Percentiles rank a stretch among this genome's conserved stretches.
Evolutionary conservation across 2,329 filamentous ascomycete genomes (phyloP).

Genomic region (Curvularia lunata): DNA sequence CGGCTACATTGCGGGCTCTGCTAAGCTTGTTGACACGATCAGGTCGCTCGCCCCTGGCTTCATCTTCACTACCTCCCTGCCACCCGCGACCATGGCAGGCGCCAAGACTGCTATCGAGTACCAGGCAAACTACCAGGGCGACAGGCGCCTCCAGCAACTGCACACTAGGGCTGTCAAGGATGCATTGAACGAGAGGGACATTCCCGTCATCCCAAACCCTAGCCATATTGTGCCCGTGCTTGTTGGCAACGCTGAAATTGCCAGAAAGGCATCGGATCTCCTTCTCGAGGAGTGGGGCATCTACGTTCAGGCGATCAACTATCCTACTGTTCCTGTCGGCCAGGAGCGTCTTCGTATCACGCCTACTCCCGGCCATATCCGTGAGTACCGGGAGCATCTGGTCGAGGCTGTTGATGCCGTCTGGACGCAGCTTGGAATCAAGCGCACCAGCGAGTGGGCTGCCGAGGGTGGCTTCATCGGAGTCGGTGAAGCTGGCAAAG

Average conservation of each 20-base stretch:
- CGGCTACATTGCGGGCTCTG: conserved; percentile 92
- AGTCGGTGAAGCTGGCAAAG: conserved; percentile 74
- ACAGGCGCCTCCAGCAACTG: conserved; percentile 90
- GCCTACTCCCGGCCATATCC: conserved; percentile 89
- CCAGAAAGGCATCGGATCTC: conserved; percentile 90
- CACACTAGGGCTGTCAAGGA: conserved; percentile 96
- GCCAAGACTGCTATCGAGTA: conserved; percentile 92
- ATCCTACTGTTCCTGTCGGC: conserved; percentile 96
- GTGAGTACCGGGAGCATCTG: conserved; percentile 84
- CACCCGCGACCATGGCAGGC: conserved; percentile 95
- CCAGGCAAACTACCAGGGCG: conserved; percentile 82
- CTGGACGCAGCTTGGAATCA: conserved; percentile 87
- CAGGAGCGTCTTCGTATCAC: conserved; percentile 96
- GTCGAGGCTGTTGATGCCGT: conserved; percentile 84
- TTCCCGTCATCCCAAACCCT: conserved; percentile 97
- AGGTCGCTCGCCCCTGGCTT: conserved; percentile 95
- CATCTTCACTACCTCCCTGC: conserved; percentile 97
- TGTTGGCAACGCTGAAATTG: conserved; percentile 90
- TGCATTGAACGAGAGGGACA: conserved; percentile 76
- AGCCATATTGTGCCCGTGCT: conserved; percentile 95
- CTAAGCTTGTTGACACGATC: conserved; percentile 87
- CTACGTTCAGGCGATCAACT: conserved; percentile 99
- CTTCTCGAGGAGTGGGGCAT: conserved; percentile 89
- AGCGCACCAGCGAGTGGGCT: conserved; percentile 92
- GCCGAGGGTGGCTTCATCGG: conserved; percentile 91